These are phyloP conservation scores for Agroathelia rolfsii DNA, from an alignment of 1,284 basidiomycete species.

Conservation along the genomic window DNA sequence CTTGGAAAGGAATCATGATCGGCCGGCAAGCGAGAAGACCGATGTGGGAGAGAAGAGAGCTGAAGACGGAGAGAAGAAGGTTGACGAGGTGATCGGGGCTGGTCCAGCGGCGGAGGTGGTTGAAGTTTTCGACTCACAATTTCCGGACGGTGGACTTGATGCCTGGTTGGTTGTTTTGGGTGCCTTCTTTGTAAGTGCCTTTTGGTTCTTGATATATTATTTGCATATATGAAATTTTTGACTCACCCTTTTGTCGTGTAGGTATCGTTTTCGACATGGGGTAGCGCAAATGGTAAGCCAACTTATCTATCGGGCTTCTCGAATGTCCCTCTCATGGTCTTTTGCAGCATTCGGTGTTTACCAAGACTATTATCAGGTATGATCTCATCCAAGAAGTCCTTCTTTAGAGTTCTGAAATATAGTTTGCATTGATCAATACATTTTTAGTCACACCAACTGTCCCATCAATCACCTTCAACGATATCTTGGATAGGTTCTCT, in stretches of 20 bases:
- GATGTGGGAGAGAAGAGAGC: too few relatives aligned
- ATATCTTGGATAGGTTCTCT: constrained; percentile 41
- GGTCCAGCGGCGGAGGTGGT: too few relatives aligned
- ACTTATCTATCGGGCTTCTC: background rate
- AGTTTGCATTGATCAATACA: too few relatives aligned
- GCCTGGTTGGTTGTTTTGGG: constrained; percentile 28
- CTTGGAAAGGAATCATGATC: too few relatives aligned
- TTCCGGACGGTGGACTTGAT: constrained; percentile 21
- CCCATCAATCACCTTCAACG: constrained; percentile 21
- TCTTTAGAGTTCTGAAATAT: too few relatives aligned
- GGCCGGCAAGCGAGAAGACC: too few relatives aligned
- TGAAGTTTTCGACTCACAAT: too few relatives aligned
- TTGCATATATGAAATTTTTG: constrained; percentile 25
- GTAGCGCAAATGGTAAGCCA: too few relatives aligned
- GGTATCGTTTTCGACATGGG: too few relatives aligned
- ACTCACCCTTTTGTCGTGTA: constrained; percentile 4
- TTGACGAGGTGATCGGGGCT: constrained; percentile 6
- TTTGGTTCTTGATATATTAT: too few relatives aligned
- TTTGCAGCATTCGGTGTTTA: constrained; percentile 20
- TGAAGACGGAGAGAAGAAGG: constrained; percentile 6
- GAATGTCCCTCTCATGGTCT: background rate
- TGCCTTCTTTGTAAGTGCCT: constrained; percentile 18
- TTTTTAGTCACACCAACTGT: constrained; percentile 25
- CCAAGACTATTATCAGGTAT: constrained; percentile 38
- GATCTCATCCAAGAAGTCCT: too few relatives aligned